Conservation (phyloP, 1,139 yeast genomes). For the Spencermartinsiella ligniputridi region DNA sequence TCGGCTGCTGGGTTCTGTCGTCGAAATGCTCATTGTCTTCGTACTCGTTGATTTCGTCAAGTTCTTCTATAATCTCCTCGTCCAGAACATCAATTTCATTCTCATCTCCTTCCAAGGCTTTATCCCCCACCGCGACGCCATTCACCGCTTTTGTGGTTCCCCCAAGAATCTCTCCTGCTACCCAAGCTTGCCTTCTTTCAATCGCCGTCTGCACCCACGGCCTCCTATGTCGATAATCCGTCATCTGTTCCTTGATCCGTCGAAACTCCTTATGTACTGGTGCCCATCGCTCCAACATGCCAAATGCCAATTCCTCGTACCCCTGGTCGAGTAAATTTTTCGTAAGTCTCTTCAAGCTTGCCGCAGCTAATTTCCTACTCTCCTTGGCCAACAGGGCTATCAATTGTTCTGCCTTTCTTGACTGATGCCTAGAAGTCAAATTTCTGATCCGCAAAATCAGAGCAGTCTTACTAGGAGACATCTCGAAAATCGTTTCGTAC, state of each 20-base stretch:
- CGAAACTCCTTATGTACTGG: neutral
- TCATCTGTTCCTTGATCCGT: neutral
- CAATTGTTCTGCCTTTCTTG: neutral
- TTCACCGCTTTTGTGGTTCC: neutral
- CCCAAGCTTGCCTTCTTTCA: neutral
- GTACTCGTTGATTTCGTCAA: conserved; percentile 20
- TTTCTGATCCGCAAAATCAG: neutral
- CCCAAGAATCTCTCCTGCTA: too few relatives aligned
- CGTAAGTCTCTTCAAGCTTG: neutral
- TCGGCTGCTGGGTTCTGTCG: conserved; percentile 15
- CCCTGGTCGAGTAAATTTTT: neutral
- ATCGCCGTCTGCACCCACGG: neutral
- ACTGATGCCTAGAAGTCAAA: neutral
- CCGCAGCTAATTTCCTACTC: neutral
- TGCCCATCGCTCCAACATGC: neutral
- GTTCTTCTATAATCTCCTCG: conserved; percentile 17
- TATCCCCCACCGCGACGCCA: neutral
- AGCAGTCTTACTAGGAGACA: neutral
- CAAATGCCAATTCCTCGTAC: neutral
- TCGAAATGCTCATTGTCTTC: conserved; percentile 8
- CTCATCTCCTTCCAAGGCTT: too few relatives aligned
- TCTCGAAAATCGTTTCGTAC: neutral
- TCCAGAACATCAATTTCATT: conserved; percentile 6
- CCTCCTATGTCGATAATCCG: neutral
- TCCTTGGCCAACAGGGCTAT: neutral